Percentiles rank a stretch among this genome's conserved stretches.
Evolutionary conservation across 176 grass and related monocot species (phyloP).

Genomic region (Bonia amplexicaulis): DNA sequence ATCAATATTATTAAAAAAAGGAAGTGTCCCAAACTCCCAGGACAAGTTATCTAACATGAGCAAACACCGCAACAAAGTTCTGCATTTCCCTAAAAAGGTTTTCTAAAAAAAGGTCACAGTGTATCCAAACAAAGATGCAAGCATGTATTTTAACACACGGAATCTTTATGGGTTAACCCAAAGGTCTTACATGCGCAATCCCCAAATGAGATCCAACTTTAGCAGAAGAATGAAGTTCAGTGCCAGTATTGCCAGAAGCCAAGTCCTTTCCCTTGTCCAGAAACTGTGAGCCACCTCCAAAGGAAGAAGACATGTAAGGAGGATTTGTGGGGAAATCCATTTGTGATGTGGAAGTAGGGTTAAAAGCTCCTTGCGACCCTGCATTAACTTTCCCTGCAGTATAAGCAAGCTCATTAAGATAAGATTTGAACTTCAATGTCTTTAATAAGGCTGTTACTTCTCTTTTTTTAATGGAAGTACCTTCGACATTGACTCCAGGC

Average conservation of each 20-base stretch:
- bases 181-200: conserved; percentile 35
- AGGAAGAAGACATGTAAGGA: conserved; percentile 50
- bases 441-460: neutral
- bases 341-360: conserved; percentile 41
- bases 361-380: conserved; percentile 55
- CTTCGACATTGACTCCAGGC: conserved; percentile 60
- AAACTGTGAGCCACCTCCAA: conserved; percentile 73
- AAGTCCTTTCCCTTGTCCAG: conserved; percentile 81
- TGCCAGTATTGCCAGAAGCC: conserved; percentile 38
- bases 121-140: conserved; percentile 14
- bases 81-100: conserved; percentile 5
- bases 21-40: neutral
- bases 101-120: neutral
- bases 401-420: conserved; percentile 29
- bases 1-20: neutral
- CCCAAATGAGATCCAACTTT: conserved; percentile 45
- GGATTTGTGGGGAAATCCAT: conserved; percentile 42
- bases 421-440: conserved; percentile 15
- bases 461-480: conserved; percentile 35
- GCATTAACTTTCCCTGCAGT: conserved; percentile 62
- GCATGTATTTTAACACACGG: neutral
- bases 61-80: neutral
- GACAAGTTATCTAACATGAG: neutral
- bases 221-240: conserved; percentile 55
- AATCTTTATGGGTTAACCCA: conserved; percentile 15